Evolutionary conservation across 176 grass and related monocot species (phyloP), one percentile per base, ranked within the genome.

Genomic region (Carex myosuroides): DNA sequence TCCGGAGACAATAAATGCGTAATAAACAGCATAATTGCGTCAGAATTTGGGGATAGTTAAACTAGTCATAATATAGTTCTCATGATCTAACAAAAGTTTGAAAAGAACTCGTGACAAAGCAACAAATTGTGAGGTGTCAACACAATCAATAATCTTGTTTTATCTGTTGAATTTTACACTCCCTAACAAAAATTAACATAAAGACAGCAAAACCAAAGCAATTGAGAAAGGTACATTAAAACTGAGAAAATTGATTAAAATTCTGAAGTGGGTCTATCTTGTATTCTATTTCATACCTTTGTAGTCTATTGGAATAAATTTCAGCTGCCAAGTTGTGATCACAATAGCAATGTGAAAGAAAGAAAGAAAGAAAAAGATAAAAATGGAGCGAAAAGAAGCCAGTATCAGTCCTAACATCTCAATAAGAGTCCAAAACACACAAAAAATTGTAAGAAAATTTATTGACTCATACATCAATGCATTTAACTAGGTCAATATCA

Each of bases 231-330:
- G n/a, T 24, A 63, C 11, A 24, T 81, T 10, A 17, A 13, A 56
- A 77, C 73, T 50, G 26, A 60, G 60, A 29, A 72, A 77, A 63
- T 62, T 14, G 14, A 81, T 60, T 59, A 64, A 57, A 81, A 24
- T 14, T 24, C 63, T 62, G 8, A 33, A 46, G 35, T 81, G 79
- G 79, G 60, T 63, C 33, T 35, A 64, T 61, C 56, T 80, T 64
- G 39, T 26, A 81, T 81, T 81, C 39, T 62, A 63, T 81, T 78
- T 62, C 32, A 79, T 44, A 63, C 55, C 39, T 64, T 81, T 42
- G 59, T 81, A 81, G 8, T 32, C n/a, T 79, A 32, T 62, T 21
- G 57, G 37, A 62, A 35, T 7, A 46, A 81, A 62, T 64, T 81
- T 33, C 16, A 81, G 11, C 32, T 63, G 18, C 30, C 14, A 61